A percentile compares a stretch with the other conserved stretches of the same genome.
phyloP scores from a whole-genome alignment of 2,329 filamentous ascomycete genomes.

The Fusarium foetens region DNA sequence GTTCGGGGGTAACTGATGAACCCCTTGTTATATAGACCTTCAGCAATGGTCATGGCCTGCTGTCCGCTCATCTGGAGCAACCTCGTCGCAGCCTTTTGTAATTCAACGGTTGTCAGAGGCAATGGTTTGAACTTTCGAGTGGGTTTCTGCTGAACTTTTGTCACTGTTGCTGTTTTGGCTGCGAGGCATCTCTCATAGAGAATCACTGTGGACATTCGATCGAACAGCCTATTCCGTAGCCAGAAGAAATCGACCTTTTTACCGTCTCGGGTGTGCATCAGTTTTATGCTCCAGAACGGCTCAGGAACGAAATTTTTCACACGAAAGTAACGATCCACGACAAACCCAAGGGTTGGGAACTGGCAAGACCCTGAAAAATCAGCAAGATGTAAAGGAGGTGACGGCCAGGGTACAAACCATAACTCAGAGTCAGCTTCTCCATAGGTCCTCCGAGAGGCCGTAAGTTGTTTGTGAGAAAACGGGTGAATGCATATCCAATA shows the following conservation, averaged over 20 bases:
- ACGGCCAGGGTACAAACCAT: slow-evolving; percentile 64
- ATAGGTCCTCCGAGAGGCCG: slow-evolving; percentile 75
- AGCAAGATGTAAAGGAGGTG: background rate
- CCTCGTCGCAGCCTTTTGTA: slow-evolving; percentile 93
- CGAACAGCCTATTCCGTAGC: slow-evolving; percentile 85
- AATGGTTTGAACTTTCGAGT: slow-evolving; percentile 95
- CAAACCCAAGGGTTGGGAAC: slow-evolving; percentile 95
- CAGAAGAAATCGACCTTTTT: slow-evolving; percentile 87
- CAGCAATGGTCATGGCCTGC: slow-evolving; percentile 87
- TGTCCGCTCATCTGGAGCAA: slow-evolving; percentile 93
- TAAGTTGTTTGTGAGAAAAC: slow-evolving; percentile 85
- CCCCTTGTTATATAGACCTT: slow-evolving; percentile 89
- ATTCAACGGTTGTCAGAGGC: slow-evolving; percentile 92
- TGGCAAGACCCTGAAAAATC: slow-evolving; percentile 79
- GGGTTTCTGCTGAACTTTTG: slow-evolving; percentile 87
- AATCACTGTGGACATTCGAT: slow-evolving; percentile 81
- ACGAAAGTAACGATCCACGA: slow-evolving; percentile 94
- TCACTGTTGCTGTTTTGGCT: slow-evolving; percentile 81
- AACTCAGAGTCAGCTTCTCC: slow-evolving; percentile 76
- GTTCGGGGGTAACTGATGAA: slow-evolving; percentile 98
- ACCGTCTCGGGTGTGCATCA: slow-evolving; percentile 79
- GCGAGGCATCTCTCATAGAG: slow-evolving; percentile 86
- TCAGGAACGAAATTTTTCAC: slow-evolving; percentile 95
- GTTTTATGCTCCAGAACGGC: slow-evolving; percentile 89
- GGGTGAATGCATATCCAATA: slow-evolving; percentile 91